Conservation (phyloP, 2,329 filamentous ascomycete species). For the Cladosporium austrohemisphaericum region DNA sequence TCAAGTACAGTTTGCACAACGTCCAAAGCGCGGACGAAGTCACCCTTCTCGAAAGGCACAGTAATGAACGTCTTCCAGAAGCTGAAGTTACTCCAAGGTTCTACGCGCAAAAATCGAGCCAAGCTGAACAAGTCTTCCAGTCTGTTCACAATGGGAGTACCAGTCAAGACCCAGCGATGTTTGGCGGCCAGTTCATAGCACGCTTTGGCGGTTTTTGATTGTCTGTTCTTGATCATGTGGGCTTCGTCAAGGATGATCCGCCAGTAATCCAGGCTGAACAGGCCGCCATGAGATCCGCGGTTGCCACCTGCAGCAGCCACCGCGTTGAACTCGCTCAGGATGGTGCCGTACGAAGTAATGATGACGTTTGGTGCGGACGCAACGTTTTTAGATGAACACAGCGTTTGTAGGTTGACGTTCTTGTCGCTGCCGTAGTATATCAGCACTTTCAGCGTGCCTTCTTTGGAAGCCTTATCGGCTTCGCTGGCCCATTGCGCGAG, state of each 20-base stretch:
- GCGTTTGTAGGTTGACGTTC: constrained; percentile 66
- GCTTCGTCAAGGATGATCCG: constrained; percentile 93
- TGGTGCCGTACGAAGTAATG: constrained; percentile 89
- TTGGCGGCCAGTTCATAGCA: constrained; percentile 84
- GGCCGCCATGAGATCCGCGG: constrained; percentile 58
- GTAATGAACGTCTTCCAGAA: constrained; percentile 99
- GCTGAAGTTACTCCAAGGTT: constrained; percentile 98
- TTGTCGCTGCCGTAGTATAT: constrained; percentile 94
- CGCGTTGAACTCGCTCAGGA: constrained; percentile 84
- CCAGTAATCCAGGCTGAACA: constrained; percentile 94
- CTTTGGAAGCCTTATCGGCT: constrained; percentile 81
- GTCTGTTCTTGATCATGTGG: constrained; percentile 81
- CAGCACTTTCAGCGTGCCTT: constrained; percentile 76
- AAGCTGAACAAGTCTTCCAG: constrained; percentile 92
- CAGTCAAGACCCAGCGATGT: constrained; percentile 90
- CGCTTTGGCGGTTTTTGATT: constrained; percentile 89
- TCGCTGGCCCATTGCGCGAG: constrained; percentile 97
- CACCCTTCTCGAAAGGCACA: constrained; percentile 90
- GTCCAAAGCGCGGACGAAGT: constrained; percentile 88
- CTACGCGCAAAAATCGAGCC: constrained; percentile 86
- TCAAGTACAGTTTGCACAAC: constrained; percentile 97
- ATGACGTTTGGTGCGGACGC: constrained; percentile 79
- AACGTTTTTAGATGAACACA: constrained; percentile 73
- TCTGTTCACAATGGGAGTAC: constrained; percentile 94
- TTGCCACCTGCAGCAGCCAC: constrained; percentile 65